These are phyloP conservation scores for Jaenimonas drosophilae DNA, from an alignment of 208 protist genomes.

Conservation along the genomic window DNA sequence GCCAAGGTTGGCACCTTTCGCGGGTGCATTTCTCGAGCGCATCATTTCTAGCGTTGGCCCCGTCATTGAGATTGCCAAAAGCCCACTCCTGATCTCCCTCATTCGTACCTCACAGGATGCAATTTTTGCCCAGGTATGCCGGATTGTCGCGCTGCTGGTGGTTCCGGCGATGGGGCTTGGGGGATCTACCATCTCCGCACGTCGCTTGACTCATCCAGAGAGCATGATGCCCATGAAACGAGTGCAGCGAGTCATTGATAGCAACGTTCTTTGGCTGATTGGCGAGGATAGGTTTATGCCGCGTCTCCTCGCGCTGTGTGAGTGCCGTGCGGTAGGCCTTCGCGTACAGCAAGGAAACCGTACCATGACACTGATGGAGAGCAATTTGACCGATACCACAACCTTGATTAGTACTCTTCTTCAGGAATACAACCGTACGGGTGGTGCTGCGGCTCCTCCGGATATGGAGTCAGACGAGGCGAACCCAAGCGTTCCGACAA, in stretches of 20 bases:
- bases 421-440: no score
- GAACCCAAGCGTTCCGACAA: no score
- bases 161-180: slow-evolving; percentile 36
- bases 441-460: no score
- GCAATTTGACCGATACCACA: no score
- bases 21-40: slow-evolving; percentile 48
- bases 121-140: slow-evolving; percentile 39
- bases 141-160: slow-evolving; percentile 62
- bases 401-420: no score
- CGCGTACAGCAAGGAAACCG: slow-evolving; percentile 28
- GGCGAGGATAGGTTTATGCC: slow-evolving; percentile 16
- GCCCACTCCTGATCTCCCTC: slow-evolving; percentile 27
- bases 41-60: slow-evolving; percentile 57
- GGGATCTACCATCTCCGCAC: slow-evolving; percentile 22
- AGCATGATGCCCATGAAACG: slow-evolving; percentile 33
- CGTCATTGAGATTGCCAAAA: slow-evolving; percentile 67
- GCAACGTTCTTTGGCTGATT: slow-evolving; percentile 76
- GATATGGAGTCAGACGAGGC: no score
- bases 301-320: background rate
- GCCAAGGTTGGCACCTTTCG: slow-evolving; percentile 10
- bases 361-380: slow-evolving; percentile 11
- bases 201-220: slow-evolving; percentile 44
- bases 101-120: slow-evolving; percentile 24
- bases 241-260: slow-evolving; percentile 71
- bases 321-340: no score